These are phyloP conservation scores for Volvox africanus DNA, from an alignment of 139 green algal genomes.

Conservation along the genomic window DNA sequence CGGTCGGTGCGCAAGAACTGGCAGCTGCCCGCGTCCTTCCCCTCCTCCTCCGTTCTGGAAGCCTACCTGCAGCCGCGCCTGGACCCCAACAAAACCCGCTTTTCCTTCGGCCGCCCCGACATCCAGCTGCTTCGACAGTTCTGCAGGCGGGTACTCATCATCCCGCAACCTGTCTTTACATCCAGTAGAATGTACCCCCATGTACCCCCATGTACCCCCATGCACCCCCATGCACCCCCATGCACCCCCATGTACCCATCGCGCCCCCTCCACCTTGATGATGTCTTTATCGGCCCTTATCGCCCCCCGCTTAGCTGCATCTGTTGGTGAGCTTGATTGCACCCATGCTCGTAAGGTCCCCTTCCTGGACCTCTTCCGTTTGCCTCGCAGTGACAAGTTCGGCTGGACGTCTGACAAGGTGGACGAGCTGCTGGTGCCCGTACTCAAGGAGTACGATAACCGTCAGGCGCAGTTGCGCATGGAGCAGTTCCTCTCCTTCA, in stretches of 20 bases:
- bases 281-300: too few relatives aligned
- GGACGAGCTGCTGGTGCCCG: conserved; percentile 84
- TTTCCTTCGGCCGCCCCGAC: conserved; percentile 83
- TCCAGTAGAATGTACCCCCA: background rate
- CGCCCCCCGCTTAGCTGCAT: too few relatives aligned
- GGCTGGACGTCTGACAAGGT: conserved; percentile 73
- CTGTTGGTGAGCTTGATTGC: too few relatives aligned
- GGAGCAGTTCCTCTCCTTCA: conserved; percentile 86
- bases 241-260: too few relatives aligned
- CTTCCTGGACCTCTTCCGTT: background rate
- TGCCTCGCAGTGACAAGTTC: conserved; percentile 67
- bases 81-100: conserved; percentile 66
- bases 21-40: conserved; percentile 85
- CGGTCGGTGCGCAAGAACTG: conserved; percentile 72
- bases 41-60: conserved; percentile 71
- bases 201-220: too few relatives aligned
- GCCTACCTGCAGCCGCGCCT: conserved; percentile 70
- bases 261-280: too few relatives aligned
- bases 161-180: background rate
- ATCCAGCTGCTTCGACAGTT: conserved; percentile 79
- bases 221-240: too few relatives aligned
- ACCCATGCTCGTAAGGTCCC: too few relatives aligned
- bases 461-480: conserved; percentile 82
- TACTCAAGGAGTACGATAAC: conserved; percentile 79
- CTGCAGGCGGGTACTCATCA: conserved; percentile 63